Evolutionary conservation across 495 filamentous ascomycete genomes (phyloP).

Genomic region (Geoglossum glabrum): DNA sequence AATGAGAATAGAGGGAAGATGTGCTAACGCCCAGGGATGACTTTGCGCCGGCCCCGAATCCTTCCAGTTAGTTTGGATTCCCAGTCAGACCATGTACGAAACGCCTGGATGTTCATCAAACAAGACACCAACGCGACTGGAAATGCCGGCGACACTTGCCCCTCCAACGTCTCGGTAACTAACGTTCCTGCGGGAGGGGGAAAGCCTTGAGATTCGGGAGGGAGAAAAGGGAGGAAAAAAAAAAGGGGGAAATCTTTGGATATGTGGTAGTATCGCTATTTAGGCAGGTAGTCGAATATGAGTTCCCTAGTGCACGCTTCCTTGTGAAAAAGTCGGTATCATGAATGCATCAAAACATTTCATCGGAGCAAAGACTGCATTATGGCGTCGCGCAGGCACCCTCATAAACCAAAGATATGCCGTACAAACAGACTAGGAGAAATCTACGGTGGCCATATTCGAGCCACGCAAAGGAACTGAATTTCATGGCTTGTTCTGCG

Average conservation of each 20-base stretch:
- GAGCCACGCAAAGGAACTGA: not conserved
- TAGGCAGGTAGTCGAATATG: not conserved
- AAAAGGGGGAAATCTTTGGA: not conserved
- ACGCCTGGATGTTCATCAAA: not conserved
- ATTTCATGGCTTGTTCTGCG: not conserved
- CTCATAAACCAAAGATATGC: not conserved
- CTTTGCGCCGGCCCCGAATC: not conserved
- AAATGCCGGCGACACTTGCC: too few species aligned
- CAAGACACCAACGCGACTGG: not conserved
- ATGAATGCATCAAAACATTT: not conserved
- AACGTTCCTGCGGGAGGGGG: too few species aligned
- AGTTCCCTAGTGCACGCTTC: not conserved
- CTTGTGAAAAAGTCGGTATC: not conserved
- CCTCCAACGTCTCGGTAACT: too few species aligned
- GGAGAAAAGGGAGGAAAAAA: not conserved
- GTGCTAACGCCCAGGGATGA: not conserved
- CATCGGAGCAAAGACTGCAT: not conserved
- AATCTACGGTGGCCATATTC: not conserved
- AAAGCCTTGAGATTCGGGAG: not conserved
- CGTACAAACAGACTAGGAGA: not conserved
- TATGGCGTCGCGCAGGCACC: not conserved
- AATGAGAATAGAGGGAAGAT: not conserved
- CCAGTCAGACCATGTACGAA: not conserved
- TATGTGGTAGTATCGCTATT: not conserved
- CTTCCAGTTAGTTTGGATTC: not conserved